Conservation (phyloP, 768 basidiomycete genomes). For the Lactarius psammicola region DNA sequence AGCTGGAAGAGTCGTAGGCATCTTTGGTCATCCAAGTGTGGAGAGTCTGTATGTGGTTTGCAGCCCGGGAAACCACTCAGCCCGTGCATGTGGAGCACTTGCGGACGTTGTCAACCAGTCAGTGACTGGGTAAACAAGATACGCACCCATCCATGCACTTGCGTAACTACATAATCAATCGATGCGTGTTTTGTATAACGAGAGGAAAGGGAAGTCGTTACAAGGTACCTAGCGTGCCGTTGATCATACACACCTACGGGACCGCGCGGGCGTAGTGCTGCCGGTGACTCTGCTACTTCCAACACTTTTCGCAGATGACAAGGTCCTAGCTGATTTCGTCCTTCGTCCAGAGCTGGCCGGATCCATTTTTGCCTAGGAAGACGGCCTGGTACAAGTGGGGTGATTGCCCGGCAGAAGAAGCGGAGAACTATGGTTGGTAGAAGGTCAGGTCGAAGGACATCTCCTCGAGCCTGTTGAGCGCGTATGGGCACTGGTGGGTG, state of each 20-base stretch:
- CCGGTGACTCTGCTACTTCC: too few relatives aligned
- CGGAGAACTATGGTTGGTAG: constrained; percentile 49
- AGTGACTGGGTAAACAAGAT: too few relatives aligned
- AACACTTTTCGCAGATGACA: constrained; percentile 48
- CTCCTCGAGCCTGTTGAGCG: constrained; percentile 36
- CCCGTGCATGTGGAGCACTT: constrained; percentile 39
- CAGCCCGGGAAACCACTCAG: constrained; percentile 44
- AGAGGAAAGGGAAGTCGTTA: constrained; percentile 14
- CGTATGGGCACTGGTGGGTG: too few relatives aligned
- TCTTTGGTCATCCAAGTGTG: constrained; percentile 35
- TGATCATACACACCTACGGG: too few relatives aligned
- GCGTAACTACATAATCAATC: constrained; percentile 30
- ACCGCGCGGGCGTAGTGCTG: too few relatives aligned
- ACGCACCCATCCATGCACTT: constrained; percentile 16
- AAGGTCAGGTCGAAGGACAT: constrained; percentile 53
- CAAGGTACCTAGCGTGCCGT: constrained; percentile 30
- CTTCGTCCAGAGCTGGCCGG: constrained; percentile 43
- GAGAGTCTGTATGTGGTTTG: constrained; percentile 38
- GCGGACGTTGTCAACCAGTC: neutral
- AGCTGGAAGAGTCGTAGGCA: constrained; percentile 37
- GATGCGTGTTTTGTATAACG: neutral
- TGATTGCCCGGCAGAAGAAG: constrained; percentile 32
- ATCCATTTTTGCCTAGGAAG: constrained; percentile 46
- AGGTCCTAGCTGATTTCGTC: constrained; percentile 37
- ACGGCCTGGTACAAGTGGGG: constrained; percentile 52